These are phyloP conservation scores for Venturia effusa DNA, from an alignment of 2,329 filamentous ascomycete species.

Conservation along the genomic window DNA sequence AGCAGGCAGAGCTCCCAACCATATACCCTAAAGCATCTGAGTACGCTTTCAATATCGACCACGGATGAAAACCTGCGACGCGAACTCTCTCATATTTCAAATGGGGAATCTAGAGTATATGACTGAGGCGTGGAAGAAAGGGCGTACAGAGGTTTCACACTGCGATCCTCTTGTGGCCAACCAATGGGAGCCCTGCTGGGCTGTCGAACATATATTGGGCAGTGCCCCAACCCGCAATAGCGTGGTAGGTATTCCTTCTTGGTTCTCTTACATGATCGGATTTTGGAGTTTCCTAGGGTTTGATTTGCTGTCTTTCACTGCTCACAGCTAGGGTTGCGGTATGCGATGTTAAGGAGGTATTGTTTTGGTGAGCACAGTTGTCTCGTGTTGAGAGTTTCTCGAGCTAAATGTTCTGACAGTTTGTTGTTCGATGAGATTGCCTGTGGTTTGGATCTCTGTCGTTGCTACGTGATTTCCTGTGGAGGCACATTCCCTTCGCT, in stretches of 20 bases:
- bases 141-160: neutral
- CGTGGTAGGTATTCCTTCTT: too few species aligned
- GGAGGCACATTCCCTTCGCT: neutral
- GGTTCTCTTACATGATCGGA: too few species aligned
- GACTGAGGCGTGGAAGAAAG: neutral
- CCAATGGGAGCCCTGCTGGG: neutral
- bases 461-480: neutral
- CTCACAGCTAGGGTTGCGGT: too few species aligned
- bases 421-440: neutral
- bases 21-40: neutral
- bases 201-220: neutral
- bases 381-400: neutral
- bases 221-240: too few species aligned
- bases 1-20: neutral
- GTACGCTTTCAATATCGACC: neutral
- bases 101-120: neutral
- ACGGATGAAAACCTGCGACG: neutral
- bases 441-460: too few species aligned
- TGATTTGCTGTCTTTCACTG: too few species aligned
- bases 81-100: too few species aligned
- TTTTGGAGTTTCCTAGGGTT: too few species aligned
- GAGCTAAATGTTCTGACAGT: neutral
- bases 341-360: too few species aligned
- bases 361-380: too few species aligned
- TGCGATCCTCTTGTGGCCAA: neutral